phyloP scores from a whole-genome alignment of 345 rosid genomes.

The Raphanus sativus region DNA sequence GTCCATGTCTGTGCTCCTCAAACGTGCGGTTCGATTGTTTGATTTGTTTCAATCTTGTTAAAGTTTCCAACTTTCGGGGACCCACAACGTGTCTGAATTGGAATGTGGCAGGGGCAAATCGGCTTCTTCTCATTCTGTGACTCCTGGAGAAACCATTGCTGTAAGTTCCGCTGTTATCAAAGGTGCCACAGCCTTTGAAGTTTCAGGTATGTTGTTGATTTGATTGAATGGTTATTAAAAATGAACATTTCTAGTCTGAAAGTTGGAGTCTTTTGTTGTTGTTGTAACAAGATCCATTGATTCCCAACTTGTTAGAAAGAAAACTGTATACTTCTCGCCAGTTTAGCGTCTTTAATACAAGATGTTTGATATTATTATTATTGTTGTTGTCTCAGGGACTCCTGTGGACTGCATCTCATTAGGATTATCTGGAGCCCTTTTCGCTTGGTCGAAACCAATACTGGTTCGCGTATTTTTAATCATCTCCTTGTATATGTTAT shows the following conservation, averaged over 20 bases:
- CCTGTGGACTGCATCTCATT: slow-evolving; percentile 95
- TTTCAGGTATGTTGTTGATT: slow-evolving; percentile 63
- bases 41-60: slow-evolving; percentile 57
- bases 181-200: slow-evolving; percentile 83
- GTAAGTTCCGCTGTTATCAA: slow-evolving; percentile 59
- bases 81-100: slow-evolving; percentile 33
- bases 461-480: slow-evolving; percentile 60
- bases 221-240: not conserved
- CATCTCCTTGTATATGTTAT: slow-evolving; percentile 4
- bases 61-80: slow-evolving; percentile 23
- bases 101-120: slow-evolving; percentile 72
- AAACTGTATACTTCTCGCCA: too few relatives aligned
- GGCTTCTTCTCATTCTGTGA: slow-evolving; percentile 75
- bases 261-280: slow-evolving; percentile 3
- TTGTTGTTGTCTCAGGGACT: slow-evolving; percentile 62
- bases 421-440: slow-evolving; percentile 93
- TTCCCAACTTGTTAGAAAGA: too few relatives aligned
- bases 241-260: not conserved
- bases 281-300: too few relatives aligned
- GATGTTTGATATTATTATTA: not conserved
- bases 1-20: slow-evolving; percentile 94
- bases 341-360: too few relatives aligned
- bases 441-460: slow-evolving; percentile 88
- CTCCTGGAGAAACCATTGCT: slow-evolving; percentile 74
- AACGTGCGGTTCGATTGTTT: slow-evolving; percentile 59